Conservation (phyloP, 805 yeast genomes). For the Komagataella populi region DNA sequence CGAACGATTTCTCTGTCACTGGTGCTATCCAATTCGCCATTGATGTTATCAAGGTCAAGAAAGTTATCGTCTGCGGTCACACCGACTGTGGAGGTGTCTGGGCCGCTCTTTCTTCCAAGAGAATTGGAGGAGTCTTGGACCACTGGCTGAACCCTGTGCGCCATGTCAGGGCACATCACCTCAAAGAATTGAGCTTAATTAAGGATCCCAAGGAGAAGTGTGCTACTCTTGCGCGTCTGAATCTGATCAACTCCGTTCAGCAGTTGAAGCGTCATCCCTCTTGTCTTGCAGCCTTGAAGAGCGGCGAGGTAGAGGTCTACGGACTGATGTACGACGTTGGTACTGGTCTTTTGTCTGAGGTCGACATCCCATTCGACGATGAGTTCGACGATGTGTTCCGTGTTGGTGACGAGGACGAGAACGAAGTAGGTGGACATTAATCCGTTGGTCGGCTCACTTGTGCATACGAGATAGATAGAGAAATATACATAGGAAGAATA, state of each 20-base stretch:
- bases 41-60: slow-evolving; percentile 67
- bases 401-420: slow-evolving; percentile 8
- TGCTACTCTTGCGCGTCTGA: slow-evolving; percentile 57
- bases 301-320: slow-evolving; percentile 58
- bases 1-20: slow-evolving; percentile 58
- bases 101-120: slow-evolving; percentile 57
- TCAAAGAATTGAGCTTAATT: slow-evolving; percentile 32
- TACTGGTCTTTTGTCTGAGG: slow-evolving; percentile 43
- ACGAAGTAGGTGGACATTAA: slow-evolving; percentile 1
- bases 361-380: slow-evolving; percentile 13
- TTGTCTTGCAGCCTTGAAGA: slow-evolving; percentile 50
- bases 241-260: slow-evolving; percentile 60
- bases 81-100: slow-evolving; percentile 91
- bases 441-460: not conserved
- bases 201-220: slow-evolving; percentile 40
- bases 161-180: slow-evolving; percentile 51
- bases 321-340: slow-evolving; percentile 79
- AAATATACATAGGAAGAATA: not conserved
- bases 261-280: slow-evolving; percentile 52
- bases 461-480: not conserved
- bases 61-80: slow-evolving; percentile 84
- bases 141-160: slow-evolving; percentile 61
- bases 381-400: slow-evolving; percentile 7
- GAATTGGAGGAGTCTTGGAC: slow-evolving; percentile 56
- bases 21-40: slow-evolving; percentile 83